Percentiles rank a stretch among this genome's conserved stretches.
Conservation (phyloP, 2,329 filamentous ascomycete species). For the Fusarium cyanostomum region DNA sequence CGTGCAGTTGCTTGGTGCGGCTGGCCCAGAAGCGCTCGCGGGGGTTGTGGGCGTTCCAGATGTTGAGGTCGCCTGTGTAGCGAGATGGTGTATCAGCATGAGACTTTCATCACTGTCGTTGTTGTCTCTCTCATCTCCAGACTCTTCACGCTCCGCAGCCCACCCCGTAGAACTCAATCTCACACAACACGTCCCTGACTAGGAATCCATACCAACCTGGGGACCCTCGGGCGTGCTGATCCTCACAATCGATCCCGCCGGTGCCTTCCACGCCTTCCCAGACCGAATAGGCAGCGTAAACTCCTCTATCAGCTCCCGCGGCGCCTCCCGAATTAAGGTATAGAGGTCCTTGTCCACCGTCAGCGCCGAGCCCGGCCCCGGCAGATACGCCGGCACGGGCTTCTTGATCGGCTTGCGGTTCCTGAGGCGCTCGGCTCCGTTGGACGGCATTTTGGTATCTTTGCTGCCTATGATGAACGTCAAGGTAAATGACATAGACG, state of each 20-base stretch:
- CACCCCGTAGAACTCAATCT: background rate
- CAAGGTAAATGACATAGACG: too few species aligned
- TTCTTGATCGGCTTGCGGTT: conserved; percentile 57
- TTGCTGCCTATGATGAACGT: background rate
- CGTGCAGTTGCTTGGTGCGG: conserved; percentile 80
- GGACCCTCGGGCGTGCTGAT: conserved; percentile 81
- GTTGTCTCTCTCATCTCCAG: background rate
- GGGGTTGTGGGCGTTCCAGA: conserved; percentile 81
- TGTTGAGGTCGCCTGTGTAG: conserved; percentile 74
- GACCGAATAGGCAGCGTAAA: conserved; percentile 78
- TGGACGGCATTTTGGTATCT: conserved; percentile 31
- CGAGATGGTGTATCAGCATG: conserved; percentile 3
- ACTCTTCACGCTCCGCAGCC: background rate
- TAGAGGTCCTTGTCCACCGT: conserved; percentile 62
- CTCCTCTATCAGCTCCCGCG: conserved; percentile 54
- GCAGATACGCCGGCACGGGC: conserved; percentile 60
- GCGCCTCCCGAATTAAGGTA: conserved; percentile 65
- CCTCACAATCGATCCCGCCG: conserved; percentile 73
- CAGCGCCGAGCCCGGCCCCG: conserved; percentile 54
- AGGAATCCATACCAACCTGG: conserved; percentile 67
- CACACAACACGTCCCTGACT: background rate
- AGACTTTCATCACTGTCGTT: background rate
- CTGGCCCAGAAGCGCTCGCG: conserved; percentile 85
- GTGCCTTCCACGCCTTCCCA: conserved; percentile 76
- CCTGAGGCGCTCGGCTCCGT: conserved; percentile 51